phyloP scores from a whole-genome alignment of 1,139 yeast genomes.

The Geotrichum klebahnii region DNA sequence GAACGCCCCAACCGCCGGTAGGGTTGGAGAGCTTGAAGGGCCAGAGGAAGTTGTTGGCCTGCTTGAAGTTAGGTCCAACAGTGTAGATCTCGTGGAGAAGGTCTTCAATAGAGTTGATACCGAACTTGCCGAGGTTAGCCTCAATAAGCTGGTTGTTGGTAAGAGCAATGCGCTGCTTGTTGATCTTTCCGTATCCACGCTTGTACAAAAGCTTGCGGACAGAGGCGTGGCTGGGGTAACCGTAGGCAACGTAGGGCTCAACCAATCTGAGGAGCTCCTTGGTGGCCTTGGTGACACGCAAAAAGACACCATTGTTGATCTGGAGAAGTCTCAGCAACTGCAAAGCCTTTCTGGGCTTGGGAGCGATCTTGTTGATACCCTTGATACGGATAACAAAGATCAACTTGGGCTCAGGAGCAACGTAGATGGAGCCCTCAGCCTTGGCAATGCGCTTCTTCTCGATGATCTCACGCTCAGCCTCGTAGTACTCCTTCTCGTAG shows the following conservation, averaged over 20 bases:
- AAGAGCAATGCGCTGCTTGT: constrained; percentile 96
- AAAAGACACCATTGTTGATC: constrained; percentile 97
- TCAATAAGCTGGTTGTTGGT: constrained; percentile 88
- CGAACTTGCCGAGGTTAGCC: constrained; percentile 91
- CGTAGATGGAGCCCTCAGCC: constrained; percentile 78
- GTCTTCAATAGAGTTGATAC: constrained; percentile 94
- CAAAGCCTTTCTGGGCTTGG: constrained; percentile 99
- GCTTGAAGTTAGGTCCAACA: constrained; percentile 99
- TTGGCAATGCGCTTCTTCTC: constrained; percentile 94
- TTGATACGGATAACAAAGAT: constrained; percentile 98
- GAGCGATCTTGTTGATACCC: constrained; percentile 99
- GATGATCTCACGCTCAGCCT: constrained; percentile 89
- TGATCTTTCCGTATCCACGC: constrained; percentile 99
- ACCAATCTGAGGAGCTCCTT: constrained; percentile 93
- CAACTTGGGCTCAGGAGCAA: constrained; percentile 94
- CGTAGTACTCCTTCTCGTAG: constrained; percentile 94
- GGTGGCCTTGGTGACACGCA: constrained; percentile 98
- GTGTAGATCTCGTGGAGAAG: constrained; percentile 98
- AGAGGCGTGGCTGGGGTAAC: constrained; percentile 97
- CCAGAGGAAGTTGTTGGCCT: constrained; percentile 99
- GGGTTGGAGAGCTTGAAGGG: constrained; percentile 99
- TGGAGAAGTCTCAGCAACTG: constrained; percentile 97
- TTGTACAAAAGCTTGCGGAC: constrained; percentile 96
- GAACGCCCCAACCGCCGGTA: constrained; percentile 98
- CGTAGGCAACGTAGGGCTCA: constrained; percentile 99